phyloP scores from a whole-genome alignment of 2,329 filamentous ascomycete species.

The Trichoderma atrobrunneum region DNA sequence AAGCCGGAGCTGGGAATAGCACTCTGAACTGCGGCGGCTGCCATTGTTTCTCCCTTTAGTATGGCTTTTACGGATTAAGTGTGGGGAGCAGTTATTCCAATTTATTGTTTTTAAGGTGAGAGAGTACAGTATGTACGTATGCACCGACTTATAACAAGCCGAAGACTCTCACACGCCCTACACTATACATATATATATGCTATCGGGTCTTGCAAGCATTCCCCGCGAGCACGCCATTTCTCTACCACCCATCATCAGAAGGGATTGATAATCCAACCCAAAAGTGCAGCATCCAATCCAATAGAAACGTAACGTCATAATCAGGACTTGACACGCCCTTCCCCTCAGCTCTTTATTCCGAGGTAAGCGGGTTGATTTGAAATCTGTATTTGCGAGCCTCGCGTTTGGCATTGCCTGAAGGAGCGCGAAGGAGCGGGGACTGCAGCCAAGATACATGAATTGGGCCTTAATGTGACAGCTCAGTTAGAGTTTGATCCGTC shows the following conservation, averaged over 20 bases:
- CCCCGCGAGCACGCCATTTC: constrained; percentile 28
- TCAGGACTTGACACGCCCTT: neutral
- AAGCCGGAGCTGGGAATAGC: constrained; percentile 14
- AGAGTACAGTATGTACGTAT: neutral
- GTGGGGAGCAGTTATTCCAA: neutral
- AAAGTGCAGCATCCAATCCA: neutral
- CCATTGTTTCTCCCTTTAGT: constrained; percentile 22
- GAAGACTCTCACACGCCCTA: neutral
- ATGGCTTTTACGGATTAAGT: neutral
- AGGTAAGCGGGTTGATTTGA: constrained; percentile 1
- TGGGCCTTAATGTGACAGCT: neutral
- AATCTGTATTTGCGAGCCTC: neutral
- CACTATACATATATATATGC: neutral
- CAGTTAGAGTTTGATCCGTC: neutral
- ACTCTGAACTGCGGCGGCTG: constrained; percentile 26
- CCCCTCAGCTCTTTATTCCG: neutral
- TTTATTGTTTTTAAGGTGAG: neutral
- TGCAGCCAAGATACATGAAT: neutral
- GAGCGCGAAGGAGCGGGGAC: neutral
- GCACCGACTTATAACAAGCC: neutral
- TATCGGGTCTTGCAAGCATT: neutral
- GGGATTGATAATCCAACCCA: constrained; percentile 28
- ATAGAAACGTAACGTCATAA: constrained; percentile 2
- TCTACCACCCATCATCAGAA: constrained; percentile 12
- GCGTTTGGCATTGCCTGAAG: neutral